phyloP scores from a whole-genome alignment of 441 rosid genomes.

The Eutrema salsugineum region DNA sequence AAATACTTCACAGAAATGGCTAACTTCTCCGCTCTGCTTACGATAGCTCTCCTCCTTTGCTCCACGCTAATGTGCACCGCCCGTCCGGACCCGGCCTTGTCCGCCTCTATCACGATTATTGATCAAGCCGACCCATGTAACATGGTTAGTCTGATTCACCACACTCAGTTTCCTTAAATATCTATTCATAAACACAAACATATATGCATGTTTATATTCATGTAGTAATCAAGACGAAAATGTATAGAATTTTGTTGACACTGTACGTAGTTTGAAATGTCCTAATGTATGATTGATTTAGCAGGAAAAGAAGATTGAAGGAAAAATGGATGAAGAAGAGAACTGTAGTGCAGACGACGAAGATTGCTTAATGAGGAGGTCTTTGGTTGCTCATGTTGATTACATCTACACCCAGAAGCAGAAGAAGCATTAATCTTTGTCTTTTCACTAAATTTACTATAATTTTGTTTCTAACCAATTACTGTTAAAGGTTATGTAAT shows the following conservation, averaged over 20 bases:
- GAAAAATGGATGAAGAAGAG: conserved; percentile 29
- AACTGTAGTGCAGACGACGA: conserved; percentile 50
- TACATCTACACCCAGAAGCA: conserved; percentile 63
- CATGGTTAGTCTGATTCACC: conserved; percentile 18
- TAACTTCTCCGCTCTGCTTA: conserved; percentile 32
- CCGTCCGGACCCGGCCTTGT: conserved; percentile 31
- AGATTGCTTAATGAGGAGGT: conserved; percentile 57
- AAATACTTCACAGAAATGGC: conserved; percentile 20
- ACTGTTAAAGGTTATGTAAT: neutral
- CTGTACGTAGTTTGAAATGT: neutral
- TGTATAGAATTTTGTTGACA: no score
- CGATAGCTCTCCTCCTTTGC: conserved; percentile 37
- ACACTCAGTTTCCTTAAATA: neutral
- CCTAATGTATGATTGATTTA: neutral
- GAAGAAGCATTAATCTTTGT: conserved; percentile 28
- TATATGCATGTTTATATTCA: neutral
- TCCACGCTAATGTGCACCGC: conserved; percentile 36
- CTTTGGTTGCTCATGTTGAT: conserved; percentile 57
- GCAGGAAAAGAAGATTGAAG: conserved; percentile 25
- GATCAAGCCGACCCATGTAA: conserved; percentile 8
- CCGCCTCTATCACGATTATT: neutral
- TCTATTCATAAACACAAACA: neutral
- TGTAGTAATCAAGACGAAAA: neutral
- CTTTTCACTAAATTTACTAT: neutral
- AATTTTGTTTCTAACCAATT: neutral